Base-by-base conservation (phyloP, 306 rosid species). In the Quercus aquifolioides region DNA sequence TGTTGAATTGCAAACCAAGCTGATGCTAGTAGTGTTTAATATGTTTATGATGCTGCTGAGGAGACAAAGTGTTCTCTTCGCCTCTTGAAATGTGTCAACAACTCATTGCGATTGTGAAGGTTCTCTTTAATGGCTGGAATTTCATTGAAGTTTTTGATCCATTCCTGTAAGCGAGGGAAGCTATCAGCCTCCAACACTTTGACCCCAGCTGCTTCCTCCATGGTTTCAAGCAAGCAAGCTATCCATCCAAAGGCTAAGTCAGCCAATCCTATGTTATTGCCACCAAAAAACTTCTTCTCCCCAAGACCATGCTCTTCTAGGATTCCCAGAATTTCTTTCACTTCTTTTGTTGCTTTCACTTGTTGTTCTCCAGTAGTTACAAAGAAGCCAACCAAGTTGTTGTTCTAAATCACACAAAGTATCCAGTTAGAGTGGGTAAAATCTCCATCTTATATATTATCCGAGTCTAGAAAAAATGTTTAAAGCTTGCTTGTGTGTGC, bases 221-320 rank as follows among this genome's bases (percentile, higher is more conserved):
- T 38, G 38, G 23, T 33, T 71, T 72, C 78, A 49, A 73, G 23
- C 74, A 80, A 77, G 62, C 19, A 1, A 55, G 83, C 83, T 9
- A 86, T 28, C 57, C 38, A 55, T 74, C 85, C 88, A 18, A 20
- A 21, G 14, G 72, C 46, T 18, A 79, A 17, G 60, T 84, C 87
- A 6, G 73, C 67, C 46, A 84, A 43, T 43, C 74, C 71, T 10
- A 80, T 76, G 43, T 69, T 69, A 17, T 68, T 70, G 35, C 86
- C 89, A 3, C 78, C 89, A 35, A 86, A 86, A 58, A 79, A 86
- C 14, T 79, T 82, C 41, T 74, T 68, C 15, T 78, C 68, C 13
- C 83, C 84, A 17, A 85, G 81, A 31, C 57, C 79, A 67, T 79
- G 74, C 73, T 79, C 78, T 76, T 86, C 86, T 52, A 82, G 35